Evolutionary conservation across 805 yeast species (phyloP), one percentile per base, ranked within the genome.

Genomic region (Starmera dryadoides): DNA sequence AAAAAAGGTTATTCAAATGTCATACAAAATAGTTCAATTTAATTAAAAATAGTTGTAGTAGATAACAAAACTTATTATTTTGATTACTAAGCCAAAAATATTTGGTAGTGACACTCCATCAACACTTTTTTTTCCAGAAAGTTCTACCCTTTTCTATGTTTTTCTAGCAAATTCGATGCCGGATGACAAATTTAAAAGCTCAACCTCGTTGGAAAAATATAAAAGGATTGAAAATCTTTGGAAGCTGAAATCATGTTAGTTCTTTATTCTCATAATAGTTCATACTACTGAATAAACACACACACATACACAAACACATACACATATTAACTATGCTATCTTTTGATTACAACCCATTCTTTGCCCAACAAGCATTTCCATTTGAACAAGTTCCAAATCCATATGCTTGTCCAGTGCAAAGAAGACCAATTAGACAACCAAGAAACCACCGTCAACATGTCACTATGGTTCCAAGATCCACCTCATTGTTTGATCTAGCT

Each of bases 271-370:
- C n/a, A n/a, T n/a, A n/a, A n/a, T n/a, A n/a, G n/a, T n/a, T n/a
- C n/a, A n/a, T n/a, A n/a, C n/a, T n/a, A n/a, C n/a, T n/a, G n/a
- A n/a, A n/a, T n/a, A n/a, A n/a, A n/a, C n/a, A n/a, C n/a, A n/a
- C n/a, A n/a, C n/a, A n/a, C n/a, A n/a, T n/a, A n/a, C 12, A 20
- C 19, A 33, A 12, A 22, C 15, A 16, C 29, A 33, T 5, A 20
- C 6, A 21, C 14, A 15, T 22, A 23, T n/a, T 3, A 20, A 33
- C 6, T 6, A 35, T 35, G 37, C 33, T 35, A 14, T 28, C 37
- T 15, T 35, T 35, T 35, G 37, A 35, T 15, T 29, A 35, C 33
- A 5, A 23, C 15, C 37, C 33, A 35, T 16, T 30, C 19, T 11
- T 7, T 15, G 19, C 4, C 10, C 2, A 30, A 7, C n/a, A 12